Conservation (phyloP, 441 rosid genomes). For the Eruca vesicaria region DNA sequence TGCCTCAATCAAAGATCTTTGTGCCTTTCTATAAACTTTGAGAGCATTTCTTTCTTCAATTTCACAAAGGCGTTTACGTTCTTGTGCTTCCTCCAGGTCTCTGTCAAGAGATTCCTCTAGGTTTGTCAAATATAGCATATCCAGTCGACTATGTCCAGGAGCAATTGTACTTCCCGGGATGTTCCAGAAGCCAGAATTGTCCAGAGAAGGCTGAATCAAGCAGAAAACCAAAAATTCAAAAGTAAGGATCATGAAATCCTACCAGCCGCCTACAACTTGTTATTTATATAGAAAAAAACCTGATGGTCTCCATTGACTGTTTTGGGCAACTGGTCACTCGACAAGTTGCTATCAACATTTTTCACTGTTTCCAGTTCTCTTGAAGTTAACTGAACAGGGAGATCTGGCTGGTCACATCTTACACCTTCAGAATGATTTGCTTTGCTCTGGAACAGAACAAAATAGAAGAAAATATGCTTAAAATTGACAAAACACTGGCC, state of each 20-base stretch:
- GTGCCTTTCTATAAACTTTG: constrained; percentile 83
- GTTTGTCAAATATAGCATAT: constrained; percentile 54
- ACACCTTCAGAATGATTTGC: constrained; percentile 36
- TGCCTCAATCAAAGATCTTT: constrained; percentile 86
- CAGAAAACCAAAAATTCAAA: constrained; percentile 12
- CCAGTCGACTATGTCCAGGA: constrained; percentile 39
- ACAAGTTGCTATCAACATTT: constrained; percentile 35
- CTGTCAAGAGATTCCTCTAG: constrained; percentile 88
- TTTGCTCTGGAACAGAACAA: constrained; percentile 42
- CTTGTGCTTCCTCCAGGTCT: constrained; percentile 89
- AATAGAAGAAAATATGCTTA: background rate
- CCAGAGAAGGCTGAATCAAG: constrained; percentile 48
- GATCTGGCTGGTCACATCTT: constrained; percentile 34
- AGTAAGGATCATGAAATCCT: constrained; percentile 15
- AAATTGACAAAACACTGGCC: background rate
- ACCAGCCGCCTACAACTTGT: constrained; percentile 18
- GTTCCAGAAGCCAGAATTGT: constrained; percentile 45
- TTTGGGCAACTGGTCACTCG: constrained; percentile 40
- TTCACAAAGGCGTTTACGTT: constrained; percentile 67
- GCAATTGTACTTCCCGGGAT: constrained; percentile 41
- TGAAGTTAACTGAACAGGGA: constrained; percentile 34
- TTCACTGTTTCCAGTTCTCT: constrained; percentile 43
- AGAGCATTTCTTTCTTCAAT: constrained; percentile 95
- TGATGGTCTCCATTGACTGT: constrained; percentile 38
- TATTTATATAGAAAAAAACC: constrained; percentile 43